Evolutionary conservation across 164 flowering plant genomes (phyloP).

Genomic region (Magnolia officinalis): DNA sequence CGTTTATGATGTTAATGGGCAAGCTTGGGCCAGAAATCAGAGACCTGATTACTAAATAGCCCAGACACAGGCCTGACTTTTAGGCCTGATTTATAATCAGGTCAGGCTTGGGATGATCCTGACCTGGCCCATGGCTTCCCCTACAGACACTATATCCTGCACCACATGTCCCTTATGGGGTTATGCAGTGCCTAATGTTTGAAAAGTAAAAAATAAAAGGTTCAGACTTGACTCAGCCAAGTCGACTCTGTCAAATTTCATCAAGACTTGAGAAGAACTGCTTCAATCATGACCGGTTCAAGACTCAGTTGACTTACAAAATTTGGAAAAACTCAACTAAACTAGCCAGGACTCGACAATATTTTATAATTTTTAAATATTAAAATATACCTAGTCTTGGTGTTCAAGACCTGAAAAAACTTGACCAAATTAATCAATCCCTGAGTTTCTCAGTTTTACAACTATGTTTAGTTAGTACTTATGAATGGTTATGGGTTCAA

Average conservation of each 20-base stretch:
- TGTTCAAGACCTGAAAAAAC: too few relatives aligned
- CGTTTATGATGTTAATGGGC: neutral
- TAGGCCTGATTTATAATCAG: neutral
- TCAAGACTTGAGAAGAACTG: neutral
- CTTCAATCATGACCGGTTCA: neutral
- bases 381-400: too few relatives aligned
- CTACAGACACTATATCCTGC: neutral
- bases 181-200: neutral
- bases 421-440: too few relatives aligned
- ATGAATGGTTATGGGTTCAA: conserved; percentile 1
- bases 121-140: neutral
- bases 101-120: neutral
- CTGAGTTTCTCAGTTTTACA: too few relatives aligned
- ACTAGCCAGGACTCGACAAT: neutral
- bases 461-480: too few relatives aligned
- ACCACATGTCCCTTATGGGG: neutral
- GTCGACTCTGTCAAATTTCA: neutral
- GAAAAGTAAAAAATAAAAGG: neutral
- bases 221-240: neutral
- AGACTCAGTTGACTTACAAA: neutral
- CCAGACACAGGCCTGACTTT: neutral
- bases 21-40: neutral
- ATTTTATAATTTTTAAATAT: too few relatives aligned
- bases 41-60: neutral
- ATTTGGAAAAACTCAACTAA: too few relatives aligned